Base-by-base conservation (phyloP, 1,284 basidiomycete species). In the Pseudozyma tsukubaensis region DNA sequence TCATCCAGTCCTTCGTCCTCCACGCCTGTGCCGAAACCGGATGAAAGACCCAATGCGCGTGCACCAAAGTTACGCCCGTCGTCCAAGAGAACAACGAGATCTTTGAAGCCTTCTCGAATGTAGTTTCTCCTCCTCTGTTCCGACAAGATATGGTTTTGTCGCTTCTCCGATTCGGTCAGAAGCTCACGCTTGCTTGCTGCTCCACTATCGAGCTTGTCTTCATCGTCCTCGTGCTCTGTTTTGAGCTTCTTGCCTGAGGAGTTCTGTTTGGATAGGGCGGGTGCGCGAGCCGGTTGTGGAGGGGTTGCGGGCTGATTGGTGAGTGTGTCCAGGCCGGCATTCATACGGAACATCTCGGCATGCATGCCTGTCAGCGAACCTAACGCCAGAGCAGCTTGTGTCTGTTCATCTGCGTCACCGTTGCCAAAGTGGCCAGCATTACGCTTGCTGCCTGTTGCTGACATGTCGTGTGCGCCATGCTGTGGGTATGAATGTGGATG, bases 1-100 rank as follows among this genome's bases (percentile, higher is more conserved):
- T 83, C 82, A 39, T 82, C 81, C 13, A 83, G 53, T 11, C 80
- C 79, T 54, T 83, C 82, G 36, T 84, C 83, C 59, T 84, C 83
- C 2, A 83, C 78, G 42, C 83, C 82, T 0, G 80, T 84, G 16
- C 83, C 83, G 3, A 80, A 80, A 18, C 82, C 83, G 1, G 77
- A 67, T 35, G 77, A 77, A 0, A 84, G 72, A 29, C 83, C 83
- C 11, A 84, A 57, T 3, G 82, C 83, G 4, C 80, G 70, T n/a
- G 83, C 83, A 1, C 82, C 82, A 45, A 76, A 78, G 37, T 47
- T 63, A n/a, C 83, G 71, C 14, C 82, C 82, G n/a, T 72, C 67
- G 29, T 82, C 82, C 13, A 84, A 66, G 18, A 84, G 69, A 12
- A 80, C 79, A 1, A 83, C 80, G n/a, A 84, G 76, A 53, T 77